Base-by-base conservation (phyloP, 176 grass and related monocot genomes). In the Carex kokanica region DNA sequence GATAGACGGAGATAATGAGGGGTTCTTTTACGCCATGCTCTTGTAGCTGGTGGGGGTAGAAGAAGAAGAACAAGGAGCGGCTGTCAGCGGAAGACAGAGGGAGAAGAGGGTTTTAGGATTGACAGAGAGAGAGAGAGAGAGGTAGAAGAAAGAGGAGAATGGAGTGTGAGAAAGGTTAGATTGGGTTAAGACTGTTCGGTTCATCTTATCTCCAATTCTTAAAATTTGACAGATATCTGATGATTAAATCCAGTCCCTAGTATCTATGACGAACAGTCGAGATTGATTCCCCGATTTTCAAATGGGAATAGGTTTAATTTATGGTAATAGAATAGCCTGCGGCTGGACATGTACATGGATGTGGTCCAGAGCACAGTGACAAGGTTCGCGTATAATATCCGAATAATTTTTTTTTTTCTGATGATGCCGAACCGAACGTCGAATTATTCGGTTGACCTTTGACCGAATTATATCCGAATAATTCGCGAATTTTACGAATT, bases 71-170 rank as follows among this genome's bases (percentile, higher is more conserved):
- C 7, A 10, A 8, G 15, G 18, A 43, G 36, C 17, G 36, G 36
- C 34, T 20, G 6, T 21, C 8, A 45, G 47, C 47, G 68, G 29
- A 8, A 10, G 20, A 60, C 0, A 80, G 18, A 5, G 15, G 18
- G 59, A n/a, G n/a, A 49, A 43, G 56, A 81, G 79, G 79, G 79
- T 81, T 81, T 81, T 62, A 81, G 79, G 58, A 64, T 81, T 58
- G 45, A 32, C 4, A 16, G 25, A 16, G n/a, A n/a, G n/a, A n/a
- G n/a, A n/a, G n/a, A n/a, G n/a, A n/a, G n/a, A n/a, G 25, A 66
- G 6, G 27, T 14, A 34, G 78, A 58, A 58, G 60, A 62, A 80
- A 60, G 58, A 62, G 64, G 79, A 61, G 78, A 41, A 24, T 45
- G 38, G 34, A 81, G 59, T 81, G 58, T n/a, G 78, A 78, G 64